These are phyloP conservation scores for Globisporangium recalcitrans DNA, from an alignment of 352 stramenopile genomes.

Conservation along the genomic window DNA sequence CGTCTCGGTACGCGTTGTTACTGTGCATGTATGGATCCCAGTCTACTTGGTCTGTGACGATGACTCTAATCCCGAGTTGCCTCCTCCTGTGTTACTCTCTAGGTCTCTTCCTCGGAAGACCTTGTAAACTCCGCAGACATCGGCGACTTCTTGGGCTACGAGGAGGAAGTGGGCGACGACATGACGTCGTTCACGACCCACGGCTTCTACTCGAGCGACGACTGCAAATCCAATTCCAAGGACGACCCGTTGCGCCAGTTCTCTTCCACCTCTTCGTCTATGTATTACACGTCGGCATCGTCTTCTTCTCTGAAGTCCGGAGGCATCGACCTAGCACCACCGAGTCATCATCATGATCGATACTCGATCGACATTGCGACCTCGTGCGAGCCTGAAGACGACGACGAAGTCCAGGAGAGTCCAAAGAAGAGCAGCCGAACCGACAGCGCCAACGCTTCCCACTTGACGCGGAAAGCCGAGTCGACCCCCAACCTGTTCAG, in stretches of 20 bases:
- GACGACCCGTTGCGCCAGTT: conserved; percentile 7
- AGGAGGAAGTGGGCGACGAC: conserved; percentile 32
- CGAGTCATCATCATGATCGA: conserved; percentile 6
- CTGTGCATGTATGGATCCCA: too few species aligned
- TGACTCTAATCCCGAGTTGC: conserved; percentile 14
- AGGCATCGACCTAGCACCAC: background rate
- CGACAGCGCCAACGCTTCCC: background rate
- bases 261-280: conserved; percentile 6
- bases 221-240: conserved; percentile 5
- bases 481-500: conserved; percentile 13
- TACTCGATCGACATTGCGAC: conserved; percentile 13
- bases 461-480: background rate
- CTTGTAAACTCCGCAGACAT: conserved; percentile 35
- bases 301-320: background rate
- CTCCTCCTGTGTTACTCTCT: background rate
- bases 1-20: conserved; percentile 37
- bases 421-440: background rate
- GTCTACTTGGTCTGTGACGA: conserved; percentile 4
- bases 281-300: conserved; percentile 8
- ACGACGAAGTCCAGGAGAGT: conserved; percentile 9
- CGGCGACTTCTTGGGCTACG: conserved; percentile 52
- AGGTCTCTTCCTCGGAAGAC: conserved; percentile 18
- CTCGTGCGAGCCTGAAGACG: conserved; percentile 15
- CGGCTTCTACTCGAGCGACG: conserved; percentile 27
- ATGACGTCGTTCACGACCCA: conserved; percentile 39